These are phyloP conservation scores for Pelagophyceae sp. DNA, from an alignment of 352 stramenopile species.

Conservation along the genomic window DNA sequence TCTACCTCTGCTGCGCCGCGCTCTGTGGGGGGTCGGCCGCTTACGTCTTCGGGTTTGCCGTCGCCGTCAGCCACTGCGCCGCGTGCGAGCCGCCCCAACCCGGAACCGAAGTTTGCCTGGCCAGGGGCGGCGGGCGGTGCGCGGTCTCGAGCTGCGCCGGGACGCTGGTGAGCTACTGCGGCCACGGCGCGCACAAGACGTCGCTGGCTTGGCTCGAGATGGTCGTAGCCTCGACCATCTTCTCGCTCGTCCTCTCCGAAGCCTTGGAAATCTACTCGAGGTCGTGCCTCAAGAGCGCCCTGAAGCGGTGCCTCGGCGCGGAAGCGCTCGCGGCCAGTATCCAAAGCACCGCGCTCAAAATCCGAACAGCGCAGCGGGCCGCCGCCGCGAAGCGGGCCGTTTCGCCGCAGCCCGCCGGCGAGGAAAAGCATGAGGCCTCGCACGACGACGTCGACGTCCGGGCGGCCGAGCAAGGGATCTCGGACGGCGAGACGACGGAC, in stretches of 20 bases:
- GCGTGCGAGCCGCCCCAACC: background rate
- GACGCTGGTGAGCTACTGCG: background rate
- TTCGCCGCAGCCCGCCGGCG: no score
- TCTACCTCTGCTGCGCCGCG: background rate
- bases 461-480: background rate
- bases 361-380: background rate
- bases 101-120: background rate
- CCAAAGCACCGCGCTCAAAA: background rate
- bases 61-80: background rate
- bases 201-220: background rate
- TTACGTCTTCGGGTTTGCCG: background rate
- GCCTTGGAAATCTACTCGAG: background rate
- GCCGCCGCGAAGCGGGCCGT: no score
- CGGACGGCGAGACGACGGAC: background rate
- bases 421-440: no score
- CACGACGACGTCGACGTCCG: no score
- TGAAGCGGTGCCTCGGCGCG: no score
- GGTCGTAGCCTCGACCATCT: background rate
- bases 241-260: background rate
- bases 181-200: background rate
- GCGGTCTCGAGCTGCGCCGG: background rate
- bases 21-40: background rate
- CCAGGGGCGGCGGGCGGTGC: background rate
- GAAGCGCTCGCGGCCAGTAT: no score
- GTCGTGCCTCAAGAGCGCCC: background rate